Evolutionary conservation across 2,329 filamentous ascomycete genomes (phyloP), one percentile per base, ranked within the genome.

Genomic region (Colletotrichum sp.): DNA sequence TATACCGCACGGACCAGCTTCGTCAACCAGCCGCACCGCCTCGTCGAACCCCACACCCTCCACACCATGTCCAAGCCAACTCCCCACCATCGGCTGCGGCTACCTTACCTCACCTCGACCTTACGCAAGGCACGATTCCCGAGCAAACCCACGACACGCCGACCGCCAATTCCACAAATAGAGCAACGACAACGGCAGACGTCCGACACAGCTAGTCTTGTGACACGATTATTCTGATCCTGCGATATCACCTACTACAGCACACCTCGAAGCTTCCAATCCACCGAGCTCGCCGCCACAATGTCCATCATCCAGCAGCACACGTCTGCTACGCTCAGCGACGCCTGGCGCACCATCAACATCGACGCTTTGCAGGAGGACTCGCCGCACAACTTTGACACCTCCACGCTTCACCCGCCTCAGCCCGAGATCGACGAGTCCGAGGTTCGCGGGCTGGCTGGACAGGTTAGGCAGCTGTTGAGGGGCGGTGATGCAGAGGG

Each of bases 361-460:
- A 94, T 98, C 85, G 96, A 98, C 85, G 93, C 94, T 80, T 91
- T 98, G 81, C 95, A 97, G 85, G 95, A 96, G 76, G 96, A 99
- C 86, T 97, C 95, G 81, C 92, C 95, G 79, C 88, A 92, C 86
- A 99, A 98, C 91, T 99, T 99, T 88, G 95, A 98, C 86, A 92
- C 95, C 78, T 91, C 94, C 76, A 95, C 95, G 21, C 92, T 99
- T 80, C 93, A 94, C 79, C 95, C 96, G 44, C 91, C 94, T 59
- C 92, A 92, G 76, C 90, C 94, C 79, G 93, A 96, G 80, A 91
- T 95, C 77, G 92, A 91, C 80, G 94, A 96, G 81, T 89, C 92
- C 81, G 95, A 97, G 80, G 95, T 96, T 62, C 95, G 96, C 79
- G 92, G 91, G 78, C 89, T 97, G 67, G 92, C 94, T 63, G 90